phyloP scores from a whole-genome alignment of 1,139 yeast genomes.

The Saccharomycopsis crataegensis region DNA sequence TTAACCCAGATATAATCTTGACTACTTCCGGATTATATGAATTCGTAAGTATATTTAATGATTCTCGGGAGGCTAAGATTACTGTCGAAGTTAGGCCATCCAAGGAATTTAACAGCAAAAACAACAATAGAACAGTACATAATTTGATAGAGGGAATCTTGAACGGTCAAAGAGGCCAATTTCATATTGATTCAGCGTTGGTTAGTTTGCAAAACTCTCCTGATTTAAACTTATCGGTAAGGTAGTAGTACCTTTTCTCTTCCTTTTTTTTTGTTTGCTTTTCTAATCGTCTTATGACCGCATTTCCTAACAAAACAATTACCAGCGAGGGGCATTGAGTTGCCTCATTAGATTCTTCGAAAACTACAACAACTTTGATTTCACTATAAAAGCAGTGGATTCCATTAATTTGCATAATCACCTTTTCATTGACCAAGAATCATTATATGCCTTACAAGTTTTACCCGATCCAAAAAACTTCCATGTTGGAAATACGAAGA shows the following conservation, averaged over 20 bases:
- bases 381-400: neutral
- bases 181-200: neutral
- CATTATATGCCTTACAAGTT: conserved; percentile 30
- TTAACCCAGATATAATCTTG: neutral
- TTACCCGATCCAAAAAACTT: conserved; percentile 22
- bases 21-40: neutral
- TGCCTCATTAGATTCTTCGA: neutral
- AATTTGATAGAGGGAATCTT: neutral
- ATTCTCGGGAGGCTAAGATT: neutral
- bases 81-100: neutral
- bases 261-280: too few species aligned
- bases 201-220: neutral
- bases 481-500: conserved; percentile 7
- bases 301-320: too few species aligned
- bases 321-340: neutral
- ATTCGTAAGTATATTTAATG: neutral
- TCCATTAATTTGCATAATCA: conserved; percentile 15
- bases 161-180: neutral
- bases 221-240: neutral
- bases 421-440: conserved; percentile 32
- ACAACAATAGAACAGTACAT: neutral
- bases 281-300: too few species aligned
- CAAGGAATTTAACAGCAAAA: neutral
- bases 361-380: neutral
- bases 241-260: too few species aligned